These are phyloP conservation scores for Ophiostoma quercus DNA, from an alignment of 2,329 filamentous ascomycete genomes.

Conservation along the genomic window DNA sequence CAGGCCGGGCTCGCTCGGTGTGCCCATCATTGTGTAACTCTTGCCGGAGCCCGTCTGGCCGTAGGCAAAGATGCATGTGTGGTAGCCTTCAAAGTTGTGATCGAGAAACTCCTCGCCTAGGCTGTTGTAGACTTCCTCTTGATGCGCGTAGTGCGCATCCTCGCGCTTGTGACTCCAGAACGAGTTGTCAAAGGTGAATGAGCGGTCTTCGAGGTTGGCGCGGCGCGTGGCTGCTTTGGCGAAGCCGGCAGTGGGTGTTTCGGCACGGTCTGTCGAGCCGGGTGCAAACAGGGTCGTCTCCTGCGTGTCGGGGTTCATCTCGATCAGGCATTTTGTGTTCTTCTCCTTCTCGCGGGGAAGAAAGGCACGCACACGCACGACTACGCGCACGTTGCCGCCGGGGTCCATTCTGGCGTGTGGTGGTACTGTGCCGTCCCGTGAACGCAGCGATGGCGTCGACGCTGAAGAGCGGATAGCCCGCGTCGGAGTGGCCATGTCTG, in stretches of 20 bases:
- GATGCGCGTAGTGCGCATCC: constrained; percentile 78
- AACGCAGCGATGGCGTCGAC: constrained; percentile 72
- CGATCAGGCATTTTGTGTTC: constrained; percentile 76
- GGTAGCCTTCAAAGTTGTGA: constrained; percentile 97
- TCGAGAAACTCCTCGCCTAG: constrained; percentile 85
- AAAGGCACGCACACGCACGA: constrained; percentile 75
- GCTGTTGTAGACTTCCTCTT: constrained; percentile 83
- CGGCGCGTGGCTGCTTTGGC: constrained; percentile 31
- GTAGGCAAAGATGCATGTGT: constrained; percentile 99
- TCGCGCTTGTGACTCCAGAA: constrained; percentile 95
- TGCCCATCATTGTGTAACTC: constrained; percentile 99
- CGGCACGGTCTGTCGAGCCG: constrained; percentile 30
- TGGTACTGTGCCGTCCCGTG: constrained; percentile 62
- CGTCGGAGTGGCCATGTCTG: constrained; percentile 20
- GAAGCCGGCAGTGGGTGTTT: constrained; percentile 21
- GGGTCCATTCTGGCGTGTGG: constrained; percentile 52
- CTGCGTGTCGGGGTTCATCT: constrained; percentile 85
- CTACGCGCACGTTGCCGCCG: constrained; percentile 75
- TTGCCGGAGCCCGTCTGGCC: constrained; percentile 88
- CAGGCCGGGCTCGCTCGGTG: constrained; percentile 90
- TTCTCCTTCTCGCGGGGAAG: constrained; percentile 79
- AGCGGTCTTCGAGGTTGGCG: constrained; percentile 28
- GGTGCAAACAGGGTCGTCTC: constrained; percentile 75
- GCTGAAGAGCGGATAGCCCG: constrained; percentile 58
- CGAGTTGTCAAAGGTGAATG: constrained; percentile 91